Percentiles rank a stretch among this genome's conserved stretches.
phyloP scores from a whole-genome alignment of 129 eudicot species.

The Deinandra increscens region DNA sequence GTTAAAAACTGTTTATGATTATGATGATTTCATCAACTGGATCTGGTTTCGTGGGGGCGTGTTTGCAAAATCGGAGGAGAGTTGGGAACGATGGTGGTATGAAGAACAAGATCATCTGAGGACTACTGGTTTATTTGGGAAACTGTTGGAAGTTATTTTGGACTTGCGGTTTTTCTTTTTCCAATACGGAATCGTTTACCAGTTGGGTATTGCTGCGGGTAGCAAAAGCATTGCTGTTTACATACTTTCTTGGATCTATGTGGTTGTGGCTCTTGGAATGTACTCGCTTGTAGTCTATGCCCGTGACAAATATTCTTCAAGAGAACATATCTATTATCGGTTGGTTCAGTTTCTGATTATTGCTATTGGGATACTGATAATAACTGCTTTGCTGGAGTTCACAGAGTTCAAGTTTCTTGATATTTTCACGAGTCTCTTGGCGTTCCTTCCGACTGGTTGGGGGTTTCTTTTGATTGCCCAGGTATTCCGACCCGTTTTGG shows the following conservation, averaged over 20 bases:
- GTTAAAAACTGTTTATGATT: slow-evolving; percentile 91
- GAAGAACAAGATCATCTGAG: slow-evolving; percentile 96
- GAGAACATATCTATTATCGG: slow-evolving; percentile 84
- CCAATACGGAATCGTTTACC: slow-evolving; percentile 86
- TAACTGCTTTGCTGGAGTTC: slow-evolving; percentile 59
- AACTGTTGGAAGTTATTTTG: slow-evolving; percentile 59
- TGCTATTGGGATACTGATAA: slow-evolving; percentile 47
- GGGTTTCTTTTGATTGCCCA: slow-evolving; percentile 81
- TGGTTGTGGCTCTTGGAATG: slow-evolving; percentile 55
- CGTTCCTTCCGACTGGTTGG: slow-evolving; percentile 97
- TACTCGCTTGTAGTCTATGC: slow-evolving; percentile 54
- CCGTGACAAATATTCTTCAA: slow-evolving; percentile 71
- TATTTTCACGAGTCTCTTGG: slow-evolving; percentile 73
- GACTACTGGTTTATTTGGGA: slow-evolving; percentile 87
- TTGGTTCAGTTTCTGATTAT: slow-evolving; percentile 81
- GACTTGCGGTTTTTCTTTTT: slow-evolving; percentile 91
- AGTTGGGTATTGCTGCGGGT: slow-evolving; percentile 77
- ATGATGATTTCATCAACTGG: slow-evolving; percentile 90
- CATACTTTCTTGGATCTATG: slow-evolving; percentile 88
- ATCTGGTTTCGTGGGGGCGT: slow-evolving; percentile 86
- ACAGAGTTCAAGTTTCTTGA: slow-evolving; percentile 64
- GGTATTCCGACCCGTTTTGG: slow-evolving; percentile 64
- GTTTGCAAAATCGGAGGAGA: slow-evolving; percentile 76
- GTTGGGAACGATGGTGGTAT: slow-evolving; percentile 98
- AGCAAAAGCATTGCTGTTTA: slow-evolving; percentile 73